These are phyloP conservation scores for Nicotiana knightiana DNA, from an alignment of 257 asterid genomes.

Conservation along the genomic window DNA sequence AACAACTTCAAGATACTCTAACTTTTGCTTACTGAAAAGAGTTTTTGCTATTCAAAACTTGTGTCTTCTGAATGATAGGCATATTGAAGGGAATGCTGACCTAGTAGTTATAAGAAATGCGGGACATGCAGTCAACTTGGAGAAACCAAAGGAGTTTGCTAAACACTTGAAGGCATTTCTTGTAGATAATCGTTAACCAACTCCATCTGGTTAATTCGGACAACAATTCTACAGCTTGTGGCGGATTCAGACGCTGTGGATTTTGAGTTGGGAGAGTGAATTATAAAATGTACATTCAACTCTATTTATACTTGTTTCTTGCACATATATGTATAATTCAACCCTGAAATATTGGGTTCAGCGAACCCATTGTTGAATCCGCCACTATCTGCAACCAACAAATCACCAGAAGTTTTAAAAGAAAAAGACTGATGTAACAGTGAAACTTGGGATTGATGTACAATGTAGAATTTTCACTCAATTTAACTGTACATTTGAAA, in stretches of 20 bases:
- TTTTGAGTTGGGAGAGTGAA: not conserved
- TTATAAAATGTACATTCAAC: not conserved
- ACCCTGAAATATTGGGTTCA: not conserved
- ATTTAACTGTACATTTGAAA: not conserved
- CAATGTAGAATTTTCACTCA: not conserved
- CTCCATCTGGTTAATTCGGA: conserved; percentile 9
- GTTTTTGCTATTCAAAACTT: not conserved
- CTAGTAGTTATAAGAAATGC: conserved; percentile 66
- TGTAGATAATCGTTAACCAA: conserved; percentile 17
- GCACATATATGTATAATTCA: not conserved
- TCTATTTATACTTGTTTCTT: not conserved
- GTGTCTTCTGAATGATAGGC: conserved; percentile 31
- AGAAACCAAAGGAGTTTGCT: conserved; percentile 66
- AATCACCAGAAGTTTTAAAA: not conserved
- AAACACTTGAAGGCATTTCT: conserved; percentile 73
- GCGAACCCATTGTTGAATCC: not conserved
- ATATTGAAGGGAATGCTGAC: conserved; percentile 64
- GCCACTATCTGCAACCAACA: not conserved
- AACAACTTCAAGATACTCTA: not conserved
- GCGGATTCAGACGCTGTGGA: not conserved
- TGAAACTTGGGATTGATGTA: not conserved
- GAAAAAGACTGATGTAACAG: not conserved
- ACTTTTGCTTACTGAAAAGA: not conserved
- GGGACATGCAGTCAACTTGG: conserved; percentile 86
- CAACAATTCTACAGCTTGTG: not conserved